Percentiles rank a stretch among this genome's conserved stretches.
Evolutionary conservation across 805 yeast species (phyloP).

Genomic region (Yarrowia porcina): DNA sequence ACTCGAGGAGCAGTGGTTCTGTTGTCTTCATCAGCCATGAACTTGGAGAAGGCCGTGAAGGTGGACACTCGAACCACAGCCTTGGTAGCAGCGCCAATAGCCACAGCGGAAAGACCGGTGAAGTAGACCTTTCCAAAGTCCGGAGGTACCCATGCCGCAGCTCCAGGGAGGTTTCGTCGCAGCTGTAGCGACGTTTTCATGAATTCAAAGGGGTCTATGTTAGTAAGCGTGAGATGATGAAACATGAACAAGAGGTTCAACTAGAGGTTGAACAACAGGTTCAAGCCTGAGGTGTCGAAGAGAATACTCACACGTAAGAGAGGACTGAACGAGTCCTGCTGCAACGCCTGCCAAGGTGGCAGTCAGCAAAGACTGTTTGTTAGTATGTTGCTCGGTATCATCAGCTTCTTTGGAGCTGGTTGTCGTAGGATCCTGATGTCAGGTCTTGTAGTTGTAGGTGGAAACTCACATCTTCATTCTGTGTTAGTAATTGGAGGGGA

Average conservation of each 20-base stretch:
- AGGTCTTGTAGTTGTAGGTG: too few species aligned
- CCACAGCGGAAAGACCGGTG: slow-evolving; percentile 71
- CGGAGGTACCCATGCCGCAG: slow-evolving; percentile 30
- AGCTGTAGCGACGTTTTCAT: slow-evolving; percentile 41
- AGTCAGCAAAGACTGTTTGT: slow-evolving; percentile 35
- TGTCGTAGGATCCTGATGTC: not conserved
- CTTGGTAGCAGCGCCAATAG: slow-evolving; percentile 69
- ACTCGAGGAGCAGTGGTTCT: slow-evolving; percentile 73
- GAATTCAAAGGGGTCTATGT: slow-evolving; percentile 43
- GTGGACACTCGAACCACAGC: slow-evolving; percentile 69
- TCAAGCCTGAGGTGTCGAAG: too few species aligned
- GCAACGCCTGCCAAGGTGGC: slow-evolving; percentile 41
- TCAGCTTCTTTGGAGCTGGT: not conserved
- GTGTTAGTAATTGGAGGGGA: slow-evolving; percentile 5
- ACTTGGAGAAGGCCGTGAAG: slow-evolving; percentile 70
- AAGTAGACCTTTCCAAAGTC: slow-evolving; percentile 35
- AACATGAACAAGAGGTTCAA: too few species aligned
- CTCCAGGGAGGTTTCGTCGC: slow-evolving; percentile 32
- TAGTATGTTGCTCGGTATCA: not conserved
- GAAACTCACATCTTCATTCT: slow-evolving; percentile 23
- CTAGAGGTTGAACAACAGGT: too few species aligned
- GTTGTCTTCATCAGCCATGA: slow-evolving; percentile 58
- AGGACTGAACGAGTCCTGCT: slow-evolving; percentile 41
- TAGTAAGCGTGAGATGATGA: too few species aligned
- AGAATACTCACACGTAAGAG: slow-evolving; percentile 38